These are phyloP conservation scores for Thalassiosira livingstoniorum DNA, from an alignment of 352 stramenopile species.

Conservation along the genomic window DNA sequence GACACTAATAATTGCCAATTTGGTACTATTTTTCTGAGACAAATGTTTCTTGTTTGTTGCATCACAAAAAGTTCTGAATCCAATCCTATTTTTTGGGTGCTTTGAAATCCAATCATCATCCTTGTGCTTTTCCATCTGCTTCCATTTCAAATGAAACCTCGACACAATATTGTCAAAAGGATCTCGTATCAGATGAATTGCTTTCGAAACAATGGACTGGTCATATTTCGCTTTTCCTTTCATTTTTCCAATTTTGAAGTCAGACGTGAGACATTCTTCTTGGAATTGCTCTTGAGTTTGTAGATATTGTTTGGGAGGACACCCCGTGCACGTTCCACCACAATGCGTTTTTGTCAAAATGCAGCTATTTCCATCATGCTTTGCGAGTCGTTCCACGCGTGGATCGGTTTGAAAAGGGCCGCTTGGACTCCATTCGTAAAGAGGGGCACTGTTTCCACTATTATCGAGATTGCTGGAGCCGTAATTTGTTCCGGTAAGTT, in stretches of 20 bases:
- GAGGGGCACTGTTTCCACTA: background rate
- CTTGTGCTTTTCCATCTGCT: conserved; percentile 9
- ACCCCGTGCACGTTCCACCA: conserved; percentile 13
- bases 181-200: conserved; percentile 57
- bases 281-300: conserved; percentile 13
- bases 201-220: conserved; percentile 24
- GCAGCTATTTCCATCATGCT: background rate
- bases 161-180: conserved; percentile 61
- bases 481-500: conserved; percentile 12
- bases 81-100: conserved; percentile 8
- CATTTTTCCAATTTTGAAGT: background rate
- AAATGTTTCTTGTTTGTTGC: conserved; percentile 16
- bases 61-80: conserved; percentile 21
- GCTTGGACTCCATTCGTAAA: background rate
- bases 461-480: background rate
- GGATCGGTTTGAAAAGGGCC: conserved; percentile 4
- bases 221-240: conserved; percentile 32
- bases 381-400: background rate
- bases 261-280: background rate
- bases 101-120: background rate
- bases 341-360: conserved; percentile 34
- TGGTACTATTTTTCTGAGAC: background rate
- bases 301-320: conserved; percentile 11
- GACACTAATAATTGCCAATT: background rate
- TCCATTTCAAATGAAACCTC: conserved; percentile 25